Base-by-base conservation (phyloP, 1,284 basidiomycete species). In the Pisolithus thermaeus region DNA sequence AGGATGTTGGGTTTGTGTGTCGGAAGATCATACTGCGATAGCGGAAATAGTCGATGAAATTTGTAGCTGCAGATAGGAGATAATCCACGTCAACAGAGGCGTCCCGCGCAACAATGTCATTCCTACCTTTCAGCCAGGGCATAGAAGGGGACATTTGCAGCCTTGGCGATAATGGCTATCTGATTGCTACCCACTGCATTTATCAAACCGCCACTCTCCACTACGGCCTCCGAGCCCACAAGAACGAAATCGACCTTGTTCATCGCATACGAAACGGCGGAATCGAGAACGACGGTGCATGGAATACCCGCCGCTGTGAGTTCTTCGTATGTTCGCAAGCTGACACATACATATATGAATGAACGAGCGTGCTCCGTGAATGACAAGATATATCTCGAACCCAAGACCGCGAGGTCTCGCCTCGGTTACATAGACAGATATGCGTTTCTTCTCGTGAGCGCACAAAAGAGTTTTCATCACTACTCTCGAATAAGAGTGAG, bases 341-440 rank as follows among this genome's bases (percentile, higher is more conserved):
- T 95, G 46, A 46, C n/a, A 49, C 27, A 22, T 35, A n/a, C 36
- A 39, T n/a, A 52, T 56, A 48, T 28, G 18, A 32, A n/a, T 40
- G 38, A 16, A 53, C 56, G 27, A 53, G 45, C 46, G 35, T 41
- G 22, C 35, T 53, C 50, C 50, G 49, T 39, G 72, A 39, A 50
- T 1, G 27, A 43, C 37, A 37, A 44, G 47, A 32, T 44, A 51
- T 46, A 51, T 32, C 46, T 47, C 79, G 56, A 67, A 89, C 90
- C 91, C 82, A 59, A 89, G 75, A 57, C 89, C 85, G 65, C 84
- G 82, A 59, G 93, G 94, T 58, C 93, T 79, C 36, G 92, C 91
- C 79, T 97, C 93, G 51, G 97, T 97, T 50, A 99, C 97, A 68
- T 94, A 99, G 41, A 99, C 96, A 62, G 89, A 91, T 70, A 99